Conservation (phyloP, 2,329 filamentous ascomycete species). For the Fusarium proliferatum region DNA sequence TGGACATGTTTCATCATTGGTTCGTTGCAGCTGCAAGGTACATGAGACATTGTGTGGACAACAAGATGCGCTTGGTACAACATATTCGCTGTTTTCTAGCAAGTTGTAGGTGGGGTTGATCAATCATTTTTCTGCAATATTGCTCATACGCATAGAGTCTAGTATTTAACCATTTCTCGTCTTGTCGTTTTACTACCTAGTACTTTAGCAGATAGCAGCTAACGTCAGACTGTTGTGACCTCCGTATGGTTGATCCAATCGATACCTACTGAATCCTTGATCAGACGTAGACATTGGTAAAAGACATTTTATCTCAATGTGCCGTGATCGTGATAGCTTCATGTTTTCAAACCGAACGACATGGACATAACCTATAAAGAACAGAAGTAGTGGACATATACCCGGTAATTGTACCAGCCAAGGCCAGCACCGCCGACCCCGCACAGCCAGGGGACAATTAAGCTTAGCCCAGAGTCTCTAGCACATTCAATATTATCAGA, state of each 20-base stretch:
- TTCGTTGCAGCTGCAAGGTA: constrained; percentile 31
- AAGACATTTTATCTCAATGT: background rate
- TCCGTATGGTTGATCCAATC: background rate
- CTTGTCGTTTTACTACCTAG: background rate
- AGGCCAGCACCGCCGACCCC: constrained; percentile 32
- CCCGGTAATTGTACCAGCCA: background rate
- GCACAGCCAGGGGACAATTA: constrained; percentile 33
- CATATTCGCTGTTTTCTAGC: background rate
- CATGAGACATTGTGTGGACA: constrained; percentile 26
- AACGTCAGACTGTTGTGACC: background rate
- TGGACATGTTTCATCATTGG: constrained; percentile 28
- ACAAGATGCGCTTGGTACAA: background rate
- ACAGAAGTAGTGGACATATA: background rate
- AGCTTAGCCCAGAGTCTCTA: constrained; percentile 4
- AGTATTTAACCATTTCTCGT: background rate
- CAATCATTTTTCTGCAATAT: background rate
- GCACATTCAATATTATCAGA: constrained; percentile 3
- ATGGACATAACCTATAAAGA: background rate
- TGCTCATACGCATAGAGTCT: background rate
- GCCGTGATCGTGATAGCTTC: background rate
- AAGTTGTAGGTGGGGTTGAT: background rate
- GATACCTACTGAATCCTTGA: background rate
- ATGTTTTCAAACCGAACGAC: background rate
- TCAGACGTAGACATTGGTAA: background rate
- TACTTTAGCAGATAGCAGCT: background rate